Percentiles rank a stretch among this genome's conserved stretches.
These are phyloP conservation scores for Lathyrus sativus DNA, from an alignment of 306 rosid species.

Conservation along the genomic window DNA sequence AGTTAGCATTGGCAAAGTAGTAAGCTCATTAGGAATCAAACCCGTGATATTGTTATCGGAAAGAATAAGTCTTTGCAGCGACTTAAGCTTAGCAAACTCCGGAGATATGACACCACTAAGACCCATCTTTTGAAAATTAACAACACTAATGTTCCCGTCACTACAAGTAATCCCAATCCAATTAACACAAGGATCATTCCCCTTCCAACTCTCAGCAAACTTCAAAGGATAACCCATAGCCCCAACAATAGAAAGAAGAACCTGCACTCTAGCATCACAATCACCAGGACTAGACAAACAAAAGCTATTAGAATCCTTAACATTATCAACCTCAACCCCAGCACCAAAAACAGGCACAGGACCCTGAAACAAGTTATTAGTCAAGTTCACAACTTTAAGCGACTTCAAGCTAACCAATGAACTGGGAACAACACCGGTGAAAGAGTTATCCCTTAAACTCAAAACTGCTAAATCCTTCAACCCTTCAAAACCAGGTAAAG, in stretches of 20 bases:
- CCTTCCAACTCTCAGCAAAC: constrained; percentile 77
- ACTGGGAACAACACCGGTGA: constrained; percentile 70
- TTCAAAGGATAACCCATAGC: constrained; percentile 65
- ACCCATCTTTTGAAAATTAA: constrained; percentile 79
- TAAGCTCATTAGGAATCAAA: constrained; percentile 58
- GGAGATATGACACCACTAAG: constrained; percentile 72
- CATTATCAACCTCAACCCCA: constrained; percentile 65
- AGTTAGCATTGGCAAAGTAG: constrained; percentile 59
- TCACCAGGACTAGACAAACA: constrained; percentile 61
- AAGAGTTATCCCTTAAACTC: constrained; percentile 72
- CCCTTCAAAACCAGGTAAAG: constrained; percentile 67
- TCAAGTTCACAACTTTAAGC: constrained; percentile 64
- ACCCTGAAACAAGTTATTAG: constrained; percentile 76
- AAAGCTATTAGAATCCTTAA: constrained; percentile 61
- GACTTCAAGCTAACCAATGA: constrained; percentile 60
- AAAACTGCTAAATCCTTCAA: constrained; percentile 55
- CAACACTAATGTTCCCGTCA: constrained; percentile 55
- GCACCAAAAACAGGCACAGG: constrained; percentile 58
- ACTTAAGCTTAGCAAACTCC: constrained; percentile 53
- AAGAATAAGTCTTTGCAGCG: constrained; percentile 62
- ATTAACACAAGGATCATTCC: constrained; percentile 70
- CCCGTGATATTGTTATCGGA: constrained; percentile 78
- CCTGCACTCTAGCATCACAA: constrained; percentile 62
- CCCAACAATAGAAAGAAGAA: constrained; percentile 57
- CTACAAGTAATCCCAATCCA: constrained; percentile 80